Conservation (phyloP, 495 filamentous ascomycete species). For the Melanomma pulvis-pyrius region DNA sequence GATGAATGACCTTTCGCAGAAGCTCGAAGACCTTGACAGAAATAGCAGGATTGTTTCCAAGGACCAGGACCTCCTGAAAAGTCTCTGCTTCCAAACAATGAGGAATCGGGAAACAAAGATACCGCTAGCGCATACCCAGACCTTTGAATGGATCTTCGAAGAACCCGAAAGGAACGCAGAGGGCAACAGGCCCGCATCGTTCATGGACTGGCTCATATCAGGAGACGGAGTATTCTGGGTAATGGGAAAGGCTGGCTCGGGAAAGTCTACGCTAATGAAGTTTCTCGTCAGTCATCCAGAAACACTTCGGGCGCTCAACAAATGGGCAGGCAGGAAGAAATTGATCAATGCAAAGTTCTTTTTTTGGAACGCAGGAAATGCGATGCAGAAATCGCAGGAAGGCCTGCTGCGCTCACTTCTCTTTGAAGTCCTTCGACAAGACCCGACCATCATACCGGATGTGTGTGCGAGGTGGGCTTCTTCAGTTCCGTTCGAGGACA, state of each 20-base stretch:
- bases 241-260: conserved; percentile 49
- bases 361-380: conserved; percentile 50
- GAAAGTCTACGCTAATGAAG: conserved; percentile 54
- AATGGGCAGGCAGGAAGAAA: conserved; percentile 11
- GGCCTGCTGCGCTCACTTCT: conserved; percentile 49
- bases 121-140: conserved; percentile 32
- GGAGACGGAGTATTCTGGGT: conserved; percentile 47
- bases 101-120: conserved; percentile 20
- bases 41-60: too few species aligned
- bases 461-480: background rate
- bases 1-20: too few species aligned
- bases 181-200: conserved; percentile 32
- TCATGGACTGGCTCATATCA: conserved; percentile 44
- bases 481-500: background rate
- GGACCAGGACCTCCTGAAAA: conserved; percentile 2
- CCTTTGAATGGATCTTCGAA: conserved; percentile 46
- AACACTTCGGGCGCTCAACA: background rate
- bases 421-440: conserved; percentile 44
- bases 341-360: conserved; percentile 46
- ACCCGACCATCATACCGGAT: conserved; percentile 17
- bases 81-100: background rate
- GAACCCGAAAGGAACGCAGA: background rate
- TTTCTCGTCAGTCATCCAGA: conserved; percentile 35
- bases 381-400: conserved; percentile 48
- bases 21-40: too few species aligned